Evolutionary conservation across 2,329 filamentous ascomycete species (phyloP), one percentile per base, ranked within the genome.

Genomic region (Pseudocercospora musae): DNA sequence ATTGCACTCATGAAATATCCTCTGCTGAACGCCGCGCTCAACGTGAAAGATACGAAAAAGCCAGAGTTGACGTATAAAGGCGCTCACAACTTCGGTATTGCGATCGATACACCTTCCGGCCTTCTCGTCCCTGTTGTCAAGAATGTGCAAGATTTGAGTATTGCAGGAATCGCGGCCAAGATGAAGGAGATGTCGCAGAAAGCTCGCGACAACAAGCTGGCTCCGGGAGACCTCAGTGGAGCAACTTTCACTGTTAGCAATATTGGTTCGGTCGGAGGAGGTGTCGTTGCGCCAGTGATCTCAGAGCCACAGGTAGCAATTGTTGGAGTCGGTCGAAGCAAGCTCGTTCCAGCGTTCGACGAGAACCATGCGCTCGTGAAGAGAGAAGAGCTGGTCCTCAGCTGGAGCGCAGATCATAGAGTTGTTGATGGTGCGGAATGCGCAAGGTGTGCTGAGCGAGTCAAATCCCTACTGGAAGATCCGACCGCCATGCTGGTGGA

Each of bases 231-330:
- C 76, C 82, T 99, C 66, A 84, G 82, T 37, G 92, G 92, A 57
- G 92, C 92, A 15, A 98, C 95, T 1, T 94, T 99, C 72, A 97
- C 95, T 0, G 87, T 99, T 55, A 96, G 92, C 70, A 99, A 99
- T 75, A 96, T 99, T 70, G 95, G 95, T 50, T 96, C 88, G 70
- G 92, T 99, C 50, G 95, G 95, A 59, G 95, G 95, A 27, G 95
- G 91, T 0, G 96, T 96, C 70, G 87, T 98, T 52, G 88, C 89
- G 29, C 95, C 95, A 1, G 90, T 99, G 55, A 91, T 99, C 70
- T 91, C 96, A 52, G 89, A 92, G 66, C 89, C 86, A 46, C 93
- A 98, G 78, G 90, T 98, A 9, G 92, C 91, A 8, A 99, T 99
- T 73, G 78, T 99, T 27, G 95, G 94, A 10, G 83, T 99, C 29